These are phyloP conservation scores for Cryptococcus wingfieldii DNA, from an alignment of 1,284 basidiomycete species.

Conservation along the genomic window DNA sequence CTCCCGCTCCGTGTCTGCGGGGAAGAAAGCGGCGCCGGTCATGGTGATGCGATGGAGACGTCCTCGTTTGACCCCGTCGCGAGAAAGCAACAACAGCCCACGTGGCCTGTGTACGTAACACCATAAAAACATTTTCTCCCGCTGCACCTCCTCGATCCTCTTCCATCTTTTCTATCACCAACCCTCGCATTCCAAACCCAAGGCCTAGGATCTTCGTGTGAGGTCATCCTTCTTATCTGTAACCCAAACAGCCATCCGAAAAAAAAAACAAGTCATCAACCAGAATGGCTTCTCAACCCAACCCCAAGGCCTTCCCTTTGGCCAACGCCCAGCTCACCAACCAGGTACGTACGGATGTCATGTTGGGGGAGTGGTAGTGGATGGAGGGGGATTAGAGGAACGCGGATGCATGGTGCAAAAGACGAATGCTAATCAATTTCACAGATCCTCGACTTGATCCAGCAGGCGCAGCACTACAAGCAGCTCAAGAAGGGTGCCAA, in stretches of 20 bases:
- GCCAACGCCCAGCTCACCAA: constrained; percentile 88
- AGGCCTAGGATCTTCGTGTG: constrained; percentile 27
- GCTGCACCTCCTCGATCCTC: too few species aligned
- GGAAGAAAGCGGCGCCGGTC: constrained; percentile 37
- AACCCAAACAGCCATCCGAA: background rate
- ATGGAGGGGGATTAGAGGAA: background rate
- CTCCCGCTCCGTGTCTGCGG: constrained; percentile 25
- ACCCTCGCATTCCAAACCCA: background rate
- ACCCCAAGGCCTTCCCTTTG: constrained; percentile 87
- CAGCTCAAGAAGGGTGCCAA: constrained; percentile 84
- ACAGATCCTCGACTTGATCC: constrained; percentile 82
- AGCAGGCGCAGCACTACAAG: constrained; percentile 88
- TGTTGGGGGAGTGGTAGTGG: background rate
- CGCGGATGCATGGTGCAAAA: background rate
- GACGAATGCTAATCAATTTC: background rate
- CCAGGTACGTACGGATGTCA: constrained; percentile 60
- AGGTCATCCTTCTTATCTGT: constrained; percentile 13
- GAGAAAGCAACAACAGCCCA: background rate
- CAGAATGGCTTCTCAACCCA: constrained; percentile 44
- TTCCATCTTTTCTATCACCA: background rate
- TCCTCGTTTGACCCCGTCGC: background rate
- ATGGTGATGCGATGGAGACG: too few species aligned
- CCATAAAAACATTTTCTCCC: background rate
- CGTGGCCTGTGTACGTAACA: background rate
- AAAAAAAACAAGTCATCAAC: constrained; percentile 7